Conservation (phyloP, 305 asterid species). For the Coffea humblotiana region DNA sequence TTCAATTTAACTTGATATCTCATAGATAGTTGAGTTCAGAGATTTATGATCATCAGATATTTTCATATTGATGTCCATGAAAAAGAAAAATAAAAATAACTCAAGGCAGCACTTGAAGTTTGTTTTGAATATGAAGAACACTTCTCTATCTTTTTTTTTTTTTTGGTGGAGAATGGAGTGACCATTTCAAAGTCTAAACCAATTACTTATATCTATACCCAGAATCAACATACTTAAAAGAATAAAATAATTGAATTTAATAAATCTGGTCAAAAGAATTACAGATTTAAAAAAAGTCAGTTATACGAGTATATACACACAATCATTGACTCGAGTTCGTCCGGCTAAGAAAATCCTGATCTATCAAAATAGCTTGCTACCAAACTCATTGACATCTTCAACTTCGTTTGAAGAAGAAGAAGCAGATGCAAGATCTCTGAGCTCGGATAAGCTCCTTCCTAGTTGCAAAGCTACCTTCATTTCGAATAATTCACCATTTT, state of each 20-base stretch:
- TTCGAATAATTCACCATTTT: slow-evolving; percentile 40
- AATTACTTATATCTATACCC: neutral
- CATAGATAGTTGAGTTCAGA: neutral
- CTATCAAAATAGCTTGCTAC: slow-evolving; percentile 58
- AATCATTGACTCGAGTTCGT: neutral
- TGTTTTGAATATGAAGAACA: neutral
- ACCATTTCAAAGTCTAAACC: neutral
- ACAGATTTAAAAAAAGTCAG: neutral
- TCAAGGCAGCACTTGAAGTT: neutral
- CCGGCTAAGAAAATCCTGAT: neutral
- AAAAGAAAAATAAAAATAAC: no score
- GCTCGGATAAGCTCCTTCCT: slow-evolving; percentile 48
- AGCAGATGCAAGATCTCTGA: slow-evolving; percentile 31
- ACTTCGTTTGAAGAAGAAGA: slow-evolving; percentile 25
- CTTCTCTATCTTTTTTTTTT: neutral
- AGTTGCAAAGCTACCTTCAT: slow-evolving; percentile 46
- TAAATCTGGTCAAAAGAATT: neutral
- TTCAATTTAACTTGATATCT: neutral
- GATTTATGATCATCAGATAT: no score
- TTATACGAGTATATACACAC: neutral
- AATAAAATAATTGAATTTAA: neutral
- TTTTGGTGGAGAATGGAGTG: neutral
- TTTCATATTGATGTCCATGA: neutral
- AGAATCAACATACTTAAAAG: neutral
- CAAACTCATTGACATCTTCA: slow-evolving; percentile 43